A percentile compares a stretch with the other conserved stretches of the same genome.
phyloP scores from a whole-genome alignment of 23 red algal genomes.

The Chondrus crispus region DNA sequence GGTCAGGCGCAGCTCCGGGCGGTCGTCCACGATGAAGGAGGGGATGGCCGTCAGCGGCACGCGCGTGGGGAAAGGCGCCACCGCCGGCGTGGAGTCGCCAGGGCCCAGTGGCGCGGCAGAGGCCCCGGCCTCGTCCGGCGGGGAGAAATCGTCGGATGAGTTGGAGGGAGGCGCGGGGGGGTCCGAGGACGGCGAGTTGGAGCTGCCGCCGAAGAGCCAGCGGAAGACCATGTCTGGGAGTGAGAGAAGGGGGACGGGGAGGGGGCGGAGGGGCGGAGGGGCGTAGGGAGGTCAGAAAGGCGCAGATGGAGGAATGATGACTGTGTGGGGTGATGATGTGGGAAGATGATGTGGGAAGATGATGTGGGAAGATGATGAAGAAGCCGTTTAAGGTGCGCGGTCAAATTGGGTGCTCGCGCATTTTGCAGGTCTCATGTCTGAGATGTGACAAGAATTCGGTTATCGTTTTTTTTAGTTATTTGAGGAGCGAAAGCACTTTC shows the following conservation, averaged over 20 bases:
- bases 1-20: slow-evolving; percentile 35
- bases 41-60: slow-evolving; percentile 47
- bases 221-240: slow-evolving; percentile 55
- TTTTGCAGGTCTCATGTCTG: no score
- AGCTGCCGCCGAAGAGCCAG: slow-evolving; percentile 33
- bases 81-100: slow-evolving; percentile 38
- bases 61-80: slow-evolving; percentile 5
- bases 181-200: background rate
- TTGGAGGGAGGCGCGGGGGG: background rate
- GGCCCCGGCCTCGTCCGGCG: slow-evolving; percentile 10
- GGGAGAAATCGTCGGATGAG: background rate
- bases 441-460: no score
- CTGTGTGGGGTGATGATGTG: no score
- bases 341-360: no score
- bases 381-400: no score
- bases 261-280: background rate
- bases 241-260: background rate
- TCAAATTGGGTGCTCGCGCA: no score
- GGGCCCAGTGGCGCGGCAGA: background rate
- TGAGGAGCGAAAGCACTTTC: no score
- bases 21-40: slow-evolving; percentile 20
- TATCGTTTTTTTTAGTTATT: no score
- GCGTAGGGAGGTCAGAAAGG: background rate
- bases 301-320: no score
- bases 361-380: no score